phyloP scores from a whole-genome alignment of 352 stramenopile species.

The Globisporangium yorkense region DNA sequence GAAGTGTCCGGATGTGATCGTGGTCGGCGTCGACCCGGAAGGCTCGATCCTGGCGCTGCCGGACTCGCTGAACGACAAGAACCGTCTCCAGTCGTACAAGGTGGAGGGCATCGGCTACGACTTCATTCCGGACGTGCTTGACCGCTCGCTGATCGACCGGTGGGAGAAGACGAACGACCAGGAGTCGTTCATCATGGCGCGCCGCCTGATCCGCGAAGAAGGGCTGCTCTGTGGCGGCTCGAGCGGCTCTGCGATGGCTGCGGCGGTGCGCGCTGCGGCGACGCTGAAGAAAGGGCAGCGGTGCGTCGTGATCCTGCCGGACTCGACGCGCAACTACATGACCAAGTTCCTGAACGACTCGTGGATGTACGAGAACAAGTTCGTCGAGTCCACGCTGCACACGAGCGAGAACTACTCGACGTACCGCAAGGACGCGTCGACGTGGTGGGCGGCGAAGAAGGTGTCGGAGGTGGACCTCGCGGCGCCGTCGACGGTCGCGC shows the following conservation, averaged over 20 bases:
- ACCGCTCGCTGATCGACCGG: conserved; percentile 87
- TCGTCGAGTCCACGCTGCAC: conserved; percentile 58
- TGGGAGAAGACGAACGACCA: conserved; percentile 95
- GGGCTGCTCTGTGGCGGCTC: conserved; percentile 93
- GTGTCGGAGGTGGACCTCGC: conserved; percentile 69
- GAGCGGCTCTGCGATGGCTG: conserved; percentile 82
- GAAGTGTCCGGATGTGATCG: conserved; percentile 68
- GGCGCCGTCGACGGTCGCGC: conserved; percentile 83
- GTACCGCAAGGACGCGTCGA: conserved; percentile 27
- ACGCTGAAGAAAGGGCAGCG: conserved; percentile 84
- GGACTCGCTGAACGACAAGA: conserved; percentile 89
- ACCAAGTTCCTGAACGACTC: conserved; percentile 95
- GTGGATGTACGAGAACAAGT: conserved; percentile 88
- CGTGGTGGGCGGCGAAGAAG: conserved; percentile 91
- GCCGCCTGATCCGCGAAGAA: conserved; percentile 92
- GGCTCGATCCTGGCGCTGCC: conserved; percentile 92
- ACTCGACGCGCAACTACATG: conserved; percentile 98
- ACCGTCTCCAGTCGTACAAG: conserved; percentile 84
- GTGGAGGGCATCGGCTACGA: conserved; percentile 97
- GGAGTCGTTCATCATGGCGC: conserved; percentile 93
- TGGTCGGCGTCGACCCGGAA: conserved; percentile 88
- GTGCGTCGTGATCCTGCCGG: conserved; percentile 92
- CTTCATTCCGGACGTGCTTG: conserved; percentile 94
- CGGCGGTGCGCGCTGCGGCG: conserved; percentile 74
- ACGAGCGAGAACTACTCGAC: conserved; percentile 41